These are phyloP conservation scores for Leptomonas seymouri DNA, from an alignment of 208 protist species.

Conservation along the genomic window DNA sequence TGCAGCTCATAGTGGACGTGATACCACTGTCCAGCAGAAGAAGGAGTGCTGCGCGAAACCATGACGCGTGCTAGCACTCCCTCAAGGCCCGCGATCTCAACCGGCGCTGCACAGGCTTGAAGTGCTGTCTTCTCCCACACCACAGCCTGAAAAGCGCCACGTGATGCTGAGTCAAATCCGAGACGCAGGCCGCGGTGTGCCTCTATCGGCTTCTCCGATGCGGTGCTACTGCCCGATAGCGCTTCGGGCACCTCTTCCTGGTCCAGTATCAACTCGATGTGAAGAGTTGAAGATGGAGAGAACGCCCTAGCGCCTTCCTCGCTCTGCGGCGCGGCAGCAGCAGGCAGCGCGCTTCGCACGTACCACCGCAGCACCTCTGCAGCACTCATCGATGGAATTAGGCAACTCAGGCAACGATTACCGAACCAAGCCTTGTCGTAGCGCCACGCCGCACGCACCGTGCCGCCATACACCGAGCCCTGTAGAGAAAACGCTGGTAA, in stretches of 20 bases:
- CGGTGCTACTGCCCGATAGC: neutral
- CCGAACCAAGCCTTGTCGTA: conserved; percentile 65
- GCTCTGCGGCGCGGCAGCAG: neutral
- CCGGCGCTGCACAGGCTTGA: neutral
- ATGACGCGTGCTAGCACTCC: conserved; percentile 11
- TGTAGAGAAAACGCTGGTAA: conserved; percentile 12
- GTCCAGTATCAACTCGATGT: conserved; percentile 22
- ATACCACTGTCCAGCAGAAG: conserved; percentile 3
- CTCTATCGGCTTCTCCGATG: neutral
- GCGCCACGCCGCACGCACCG: conserved; percentile 31
- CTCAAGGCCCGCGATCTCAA: conserved; percentile 6
- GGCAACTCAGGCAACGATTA: conserved; percentile 47
- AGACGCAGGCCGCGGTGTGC: conserved; percentile 17
- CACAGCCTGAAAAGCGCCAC: conserved; percentile 6
- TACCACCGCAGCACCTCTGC: conserved; percentile 48
- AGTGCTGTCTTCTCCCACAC: conserved; percentile 17
- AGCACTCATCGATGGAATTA: conserved; percentile 34
- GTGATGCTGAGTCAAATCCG: conserved; percentile 10
- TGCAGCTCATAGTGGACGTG: conserved; percentile 20
- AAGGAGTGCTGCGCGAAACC: neutral
- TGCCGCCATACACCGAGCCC: conserved; percentile 16
- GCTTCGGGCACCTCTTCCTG: neutral
- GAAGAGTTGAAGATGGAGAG: neutral
- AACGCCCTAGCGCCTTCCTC: neutral
- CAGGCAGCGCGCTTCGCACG: conserved; percentile 27